Base-by-base conservation (phyloP, 2,329 filamentous ascomycete species). In the Exophiala phaeomuriformis region DNA sequence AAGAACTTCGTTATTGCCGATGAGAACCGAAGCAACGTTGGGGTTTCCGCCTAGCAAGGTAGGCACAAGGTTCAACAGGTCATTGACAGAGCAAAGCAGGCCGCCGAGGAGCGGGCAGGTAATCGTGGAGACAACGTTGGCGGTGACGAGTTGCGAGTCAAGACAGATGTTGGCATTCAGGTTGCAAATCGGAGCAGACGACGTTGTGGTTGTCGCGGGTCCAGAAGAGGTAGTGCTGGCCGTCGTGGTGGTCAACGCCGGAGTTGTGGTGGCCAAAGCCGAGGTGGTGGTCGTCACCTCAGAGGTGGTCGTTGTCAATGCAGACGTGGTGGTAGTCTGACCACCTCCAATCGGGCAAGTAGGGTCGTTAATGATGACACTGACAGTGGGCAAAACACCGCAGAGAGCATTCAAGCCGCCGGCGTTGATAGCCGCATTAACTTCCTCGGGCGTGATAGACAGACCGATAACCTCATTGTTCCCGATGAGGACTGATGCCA, bases 91-190 rank as follows among this genome's bases (percentile, higher is more conserved):
- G 19, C 52, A 55, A 33, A 45, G 42, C 8, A 55, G 9, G n/a
- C 52, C 52, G 28, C 46, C 40, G 32, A 49, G 45, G 12, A 55
- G 36, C 28, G 52, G 47, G 37, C 48, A 55, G 27, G 43, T 29
- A 27, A 41, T 10, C n/a, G 47, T 51, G 30, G 48, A 44, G 27
- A 55, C 42, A 10, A 36, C 40, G 29, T 55, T 55, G 7, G 52
- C 47, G 3, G 47, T 47, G 37, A 55, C 51, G 9, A 55, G 31
- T 9, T 49, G 39, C 2, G 48, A 46, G 27, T 49, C 47, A 7
- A 51, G 36, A 31, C 52, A 55, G 47, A 45, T 43, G 12, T 55
- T 51, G n/a, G 43, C 52, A 30, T 49, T 55, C 27, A 55, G 39
- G 31, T 49, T 51, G 43, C 52, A 55, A 7, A 55, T 30, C n/a